These are phyloP conservation scores for Boletus subparvulus DNA, from an alignment of 768 basidiomycete genomes.

Conservation along the genomic window DNA sequence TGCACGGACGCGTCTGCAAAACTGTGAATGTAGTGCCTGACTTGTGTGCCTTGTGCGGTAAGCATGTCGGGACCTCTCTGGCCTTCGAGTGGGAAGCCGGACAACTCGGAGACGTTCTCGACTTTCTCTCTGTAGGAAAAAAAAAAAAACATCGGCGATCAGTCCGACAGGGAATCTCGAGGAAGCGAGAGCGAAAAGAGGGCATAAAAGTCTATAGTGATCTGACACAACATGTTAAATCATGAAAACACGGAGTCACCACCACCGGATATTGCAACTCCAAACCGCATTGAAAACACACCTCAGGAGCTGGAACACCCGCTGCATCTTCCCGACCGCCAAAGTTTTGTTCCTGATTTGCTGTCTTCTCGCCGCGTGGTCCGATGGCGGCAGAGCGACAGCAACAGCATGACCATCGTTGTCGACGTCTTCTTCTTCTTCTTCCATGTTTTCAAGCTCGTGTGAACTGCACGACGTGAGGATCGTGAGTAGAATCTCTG, in stretches of 20 bases:
- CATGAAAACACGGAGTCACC: not conserved
- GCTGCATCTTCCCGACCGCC: slow-evolving; percentile 88
- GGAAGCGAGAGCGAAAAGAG: too few species aligned
- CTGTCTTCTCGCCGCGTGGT: slow-evolving; percentile 55
- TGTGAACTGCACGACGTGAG: slow-evolving; percentile 92
- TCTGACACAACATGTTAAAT: not conserved
- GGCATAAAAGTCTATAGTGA: not conserved
- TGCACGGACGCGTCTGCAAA: slow-evolving; percentile 74
- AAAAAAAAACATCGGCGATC: not conserved
- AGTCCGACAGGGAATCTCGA: not conserved
- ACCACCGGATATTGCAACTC: not conserved
- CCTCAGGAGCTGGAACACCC: slow-evolving; percentile 88
- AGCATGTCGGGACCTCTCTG: slow-evolving; percentile 55
- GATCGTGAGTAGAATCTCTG: slow-evolving; percentile 96
- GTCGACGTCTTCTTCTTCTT: slow-evolving; percentile 38
- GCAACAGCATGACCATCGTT: slow-evolving; percentile 28
- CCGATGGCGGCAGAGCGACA: slow-evolving; percentile 37
- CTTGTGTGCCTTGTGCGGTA: slow-evolving; percentile 57
- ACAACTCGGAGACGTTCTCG: slow-evolving; percentile 72
- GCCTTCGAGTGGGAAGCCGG: slow-evolving; percentile 35
- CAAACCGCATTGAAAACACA: slow-evolving; percentile 36
- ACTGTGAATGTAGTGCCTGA: slow-evolving; percentile 60
- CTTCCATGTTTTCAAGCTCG: slow-evolving; percentile 72
- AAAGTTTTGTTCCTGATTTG: slow-evolving; percentile 93
- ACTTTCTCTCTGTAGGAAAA: slow-evolving; percentile 69